Conservation (phyloP, 768 basidiomycete species). For the Lactarius evosmus region DNA sequence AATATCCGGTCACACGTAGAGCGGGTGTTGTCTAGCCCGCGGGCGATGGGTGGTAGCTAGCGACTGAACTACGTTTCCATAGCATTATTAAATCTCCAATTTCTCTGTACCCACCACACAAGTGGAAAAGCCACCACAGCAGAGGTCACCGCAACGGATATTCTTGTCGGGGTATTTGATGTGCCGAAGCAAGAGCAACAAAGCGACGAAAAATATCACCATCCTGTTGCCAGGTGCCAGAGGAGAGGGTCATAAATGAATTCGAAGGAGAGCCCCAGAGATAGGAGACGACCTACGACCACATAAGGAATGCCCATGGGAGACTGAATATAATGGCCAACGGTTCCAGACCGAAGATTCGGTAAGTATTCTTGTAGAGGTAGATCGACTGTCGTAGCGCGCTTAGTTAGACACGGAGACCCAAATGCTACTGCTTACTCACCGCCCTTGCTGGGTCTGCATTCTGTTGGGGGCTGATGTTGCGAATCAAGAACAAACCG, state of each 20-base stretch:
- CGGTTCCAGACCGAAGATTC: neutral
- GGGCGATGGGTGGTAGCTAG: neutral
- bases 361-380: constrained; percentile 16
- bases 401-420: neutral
- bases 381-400: constrained; percentile 26
- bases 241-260: neutral
- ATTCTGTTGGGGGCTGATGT: constrained; percentile 38
- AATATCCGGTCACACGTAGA: neutral
- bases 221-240: constrained; percentile 1
- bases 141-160: neutral
- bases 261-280: too few species aligned
- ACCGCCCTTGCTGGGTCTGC: constrained; percentile 29
- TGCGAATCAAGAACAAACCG: constrained; percentile 44
- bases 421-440: neutral
- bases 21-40: too few species aligned
- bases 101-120: neutral
- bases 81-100: neutral
- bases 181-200: constrained; percentile 5
- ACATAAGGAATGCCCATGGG: constrained; percentile 55
- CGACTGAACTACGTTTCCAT: neutral
- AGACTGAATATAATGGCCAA: constrained; percentile 52
- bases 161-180: neutral
- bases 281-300: constrained; percentile 44
- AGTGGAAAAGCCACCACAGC: neutral
- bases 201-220: constrained; percentile 4